Evolutionary conservation across 2,329 filamentous ascomycete species (phyloP), one percentile per base, ranked within the genome.

Genomic region (Colletotrichum trifolii): DNA sequence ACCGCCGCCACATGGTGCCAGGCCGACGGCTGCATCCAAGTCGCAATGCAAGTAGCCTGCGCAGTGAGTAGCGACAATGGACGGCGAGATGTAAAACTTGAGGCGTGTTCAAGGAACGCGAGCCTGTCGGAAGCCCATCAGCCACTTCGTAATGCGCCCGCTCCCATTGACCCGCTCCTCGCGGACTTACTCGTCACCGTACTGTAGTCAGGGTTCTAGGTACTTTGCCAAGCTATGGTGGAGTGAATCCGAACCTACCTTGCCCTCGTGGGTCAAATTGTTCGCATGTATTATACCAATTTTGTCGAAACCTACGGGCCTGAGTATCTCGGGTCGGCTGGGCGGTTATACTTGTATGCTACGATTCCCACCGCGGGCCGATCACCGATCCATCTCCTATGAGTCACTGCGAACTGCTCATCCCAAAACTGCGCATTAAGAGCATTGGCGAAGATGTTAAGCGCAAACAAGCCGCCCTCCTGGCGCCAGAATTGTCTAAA

Each of bases 181-280:
- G 15, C 42, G 3, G 47, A 55, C 58, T 66, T 66, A 66, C 63
- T 57, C 52, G 63, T 63, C 59, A 42, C 53, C 13, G 35, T 40
- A 17, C 4, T 46, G 17, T 11, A 8, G 59, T 34, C 59, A 63
- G 47, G 63, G 58, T 66, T 63, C 63, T 47, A 62, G 53, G 59
- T 63, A 54, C 34, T 36, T 39, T 57, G 53, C 42, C 58, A 57
- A 66, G 58, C 53, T 66, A 35, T 63, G 40, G 63, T 66, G 63
- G 63, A 66, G 63, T 53, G 52, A 53, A 45, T 58, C 40, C 46
- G 25, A 12, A 46, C 36, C 45, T 57, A 34, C 43, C 34, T 48
- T 48, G 8, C 42, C 40, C 33, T 45, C 40, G 45, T 42, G 7
- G 12, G 46, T 25, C 25, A 25, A 25, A 25, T 25, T 25, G 25